Conservation (phyloP, 2,329 filamentous ascomycete genomes). For the Neofusicoccum ribis region DNA sequence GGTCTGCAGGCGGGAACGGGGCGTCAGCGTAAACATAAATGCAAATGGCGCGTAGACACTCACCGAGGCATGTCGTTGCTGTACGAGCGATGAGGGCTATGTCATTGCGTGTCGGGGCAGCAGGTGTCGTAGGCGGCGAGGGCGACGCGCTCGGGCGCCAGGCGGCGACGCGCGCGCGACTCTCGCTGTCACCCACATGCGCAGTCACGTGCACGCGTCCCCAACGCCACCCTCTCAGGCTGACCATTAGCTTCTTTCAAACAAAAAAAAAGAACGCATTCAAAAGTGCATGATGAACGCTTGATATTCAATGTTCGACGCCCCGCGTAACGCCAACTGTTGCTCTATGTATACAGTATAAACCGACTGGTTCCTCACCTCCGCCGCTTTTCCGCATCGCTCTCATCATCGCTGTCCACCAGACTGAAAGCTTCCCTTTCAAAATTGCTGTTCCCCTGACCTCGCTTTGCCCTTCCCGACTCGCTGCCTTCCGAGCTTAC, state of each 20-base stretch:
- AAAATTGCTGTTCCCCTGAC: slow-evolving; percentile 31
- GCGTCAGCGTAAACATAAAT: slow-evolving; percentile 23
- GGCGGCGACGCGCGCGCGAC: slow-evolving; percentile 6
- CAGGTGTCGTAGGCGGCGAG: not conserved
- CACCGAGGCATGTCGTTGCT: slow-evolving; percentile 14
- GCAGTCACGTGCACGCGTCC: not conserved
- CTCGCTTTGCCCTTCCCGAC: slow-evolving; percentile 26
- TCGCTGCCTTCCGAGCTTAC: slow-evolving; percentile 31
- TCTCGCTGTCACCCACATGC: not conserved
- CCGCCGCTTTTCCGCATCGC: slow-evolving; percentile 14
- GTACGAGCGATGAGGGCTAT: not conserved
- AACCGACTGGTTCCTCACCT: not conserved
- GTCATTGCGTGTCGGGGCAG: slow-evolving; percentile 7
- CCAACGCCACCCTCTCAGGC: not conserved
- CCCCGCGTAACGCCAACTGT: not conserved
- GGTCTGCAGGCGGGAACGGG: slow-evolving; percentile 28
- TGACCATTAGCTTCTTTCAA: not conserved
- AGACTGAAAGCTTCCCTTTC: slow-evolving; percentile 29
- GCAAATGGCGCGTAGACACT: not conserved
- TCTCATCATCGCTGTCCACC: slow-evolving; percentile 16
- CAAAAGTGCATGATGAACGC: no score
- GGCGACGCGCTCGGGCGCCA: not conserved
- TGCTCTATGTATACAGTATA: slow-evolving; percentile 8
- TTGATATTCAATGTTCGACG: not conserved
- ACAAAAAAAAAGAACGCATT: no score